A percentile compares a stretch with the other conserved stretches of the same genome.
phyloP scores from a whole-genome alignment of 2,329 filamentous ascomycete species.

The Trichoderma citrinoviride region DNA sequence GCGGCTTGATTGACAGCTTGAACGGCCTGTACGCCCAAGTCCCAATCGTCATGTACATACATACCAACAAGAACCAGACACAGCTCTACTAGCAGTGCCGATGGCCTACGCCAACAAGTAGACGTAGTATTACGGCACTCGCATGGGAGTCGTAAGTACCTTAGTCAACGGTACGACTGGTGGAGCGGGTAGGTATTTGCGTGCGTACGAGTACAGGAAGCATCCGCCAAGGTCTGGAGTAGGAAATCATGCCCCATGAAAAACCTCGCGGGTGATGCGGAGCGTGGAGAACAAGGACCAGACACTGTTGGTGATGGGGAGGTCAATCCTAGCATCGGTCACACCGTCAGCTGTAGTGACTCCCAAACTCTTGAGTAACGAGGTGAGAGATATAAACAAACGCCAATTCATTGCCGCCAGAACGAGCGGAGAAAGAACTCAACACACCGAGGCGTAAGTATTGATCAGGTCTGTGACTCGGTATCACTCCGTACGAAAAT shows the following conservation, averaged over 20 bases:
- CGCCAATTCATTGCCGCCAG: neutral
- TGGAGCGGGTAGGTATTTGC: neutral
- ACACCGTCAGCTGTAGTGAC: neutral
- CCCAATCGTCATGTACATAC: too few species aligned
- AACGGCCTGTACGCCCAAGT: too few species aligned
- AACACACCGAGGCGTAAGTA: neutral
- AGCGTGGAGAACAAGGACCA: neutral
- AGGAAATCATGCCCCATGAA: neutral
- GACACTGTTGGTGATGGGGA: neutral
- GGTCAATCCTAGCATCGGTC: neutral
- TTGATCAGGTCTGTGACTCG: neutral
- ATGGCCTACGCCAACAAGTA: neutral
- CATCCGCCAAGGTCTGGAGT: neutral
- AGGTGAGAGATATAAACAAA: neutral
- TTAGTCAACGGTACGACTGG: too few species aligned
- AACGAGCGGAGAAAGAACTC: neutral
- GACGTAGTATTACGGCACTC: neutral
- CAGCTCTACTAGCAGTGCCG: neutral
- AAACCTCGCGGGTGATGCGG: neutral
- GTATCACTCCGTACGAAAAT: neutral
- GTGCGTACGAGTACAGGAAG: neutral
- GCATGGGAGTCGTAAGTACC: too few species aligned
- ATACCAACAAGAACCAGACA: too few species aligned
- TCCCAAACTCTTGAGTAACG: neutral
- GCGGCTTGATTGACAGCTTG: neutral